A percentile compares a stretch with the other conserved stretches of the same genome.
These are phyloP conservation scores for Eucalyptus cloeziana DNA, from an alignment of 345 rosid species.

Conservation along the genomic window DNA sequence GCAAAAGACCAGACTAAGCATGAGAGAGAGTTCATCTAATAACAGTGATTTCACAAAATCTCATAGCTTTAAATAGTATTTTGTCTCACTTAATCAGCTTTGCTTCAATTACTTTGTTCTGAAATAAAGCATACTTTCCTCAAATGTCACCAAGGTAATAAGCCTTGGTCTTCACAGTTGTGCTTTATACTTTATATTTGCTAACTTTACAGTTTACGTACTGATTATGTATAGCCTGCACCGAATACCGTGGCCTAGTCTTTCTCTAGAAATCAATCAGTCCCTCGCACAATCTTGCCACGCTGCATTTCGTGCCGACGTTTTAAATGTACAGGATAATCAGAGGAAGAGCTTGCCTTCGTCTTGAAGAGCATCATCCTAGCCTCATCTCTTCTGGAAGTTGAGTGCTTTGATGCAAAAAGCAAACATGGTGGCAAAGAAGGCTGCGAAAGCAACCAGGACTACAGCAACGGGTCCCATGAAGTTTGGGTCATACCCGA, in stretches of 20 bases:
- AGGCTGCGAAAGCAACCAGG: constrained; percentile 44
- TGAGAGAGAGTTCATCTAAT: accelerated
- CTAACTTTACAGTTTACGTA: background rate
- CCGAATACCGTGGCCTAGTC: background rate
- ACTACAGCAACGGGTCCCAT: constrained; percentile 56
- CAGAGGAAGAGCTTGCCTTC: background rate
- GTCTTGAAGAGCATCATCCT: background rate
- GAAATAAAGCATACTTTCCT: background rate
- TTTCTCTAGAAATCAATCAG: background rate
- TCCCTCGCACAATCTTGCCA: background rate
- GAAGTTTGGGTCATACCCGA: constrained; percentile 46
- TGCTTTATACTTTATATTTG: background rate
- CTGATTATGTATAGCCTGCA: background rate
- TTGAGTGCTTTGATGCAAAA: constrained; percentile 65
- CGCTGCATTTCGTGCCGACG: background rate
- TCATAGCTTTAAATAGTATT: background rate
- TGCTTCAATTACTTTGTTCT: background rate
- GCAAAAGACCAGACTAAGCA: accelerated
- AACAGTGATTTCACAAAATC: too few species aligned
- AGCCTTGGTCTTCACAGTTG: background rate
- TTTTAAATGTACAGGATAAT: background rate
- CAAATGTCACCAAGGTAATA: background rate
- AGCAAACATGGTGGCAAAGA: constrained; percentile 68
- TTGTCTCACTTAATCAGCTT: background rate
- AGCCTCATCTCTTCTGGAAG: constrained; percentile 56